Evolutionary conservation across 2,329 filamentous ascomycete genomes (phyloP).

Genomic region (Xylaria sp.): DNA sequence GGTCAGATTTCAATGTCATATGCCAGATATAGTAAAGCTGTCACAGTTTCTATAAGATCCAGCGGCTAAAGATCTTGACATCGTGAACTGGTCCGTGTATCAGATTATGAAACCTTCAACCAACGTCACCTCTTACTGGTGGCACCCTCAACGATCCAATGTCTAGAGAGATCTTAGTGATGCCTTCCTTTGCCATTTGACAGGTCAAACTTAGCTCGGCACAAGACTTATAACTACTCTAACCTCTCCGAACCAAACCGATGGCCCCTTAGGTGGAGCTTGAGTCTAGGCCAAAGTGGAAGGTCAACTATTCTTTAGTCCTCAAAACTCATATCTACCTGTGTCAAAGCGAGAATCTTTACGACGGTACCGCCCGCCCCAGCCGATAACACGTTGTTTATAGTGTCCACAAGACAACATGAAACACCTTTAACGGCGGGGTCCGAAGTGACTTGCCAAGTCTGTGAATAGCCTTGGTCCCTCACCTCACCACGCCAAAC

Average conservation of each 20-base stretch:
- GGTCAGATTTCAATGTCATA: conserved; percentile 18
- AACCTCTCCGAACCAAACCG: conserved; percentile 2
- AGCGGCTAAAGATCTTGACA: not conserved
- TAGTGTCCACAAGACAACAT: conserved; percentile 3
- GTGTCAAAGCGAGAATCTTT: conserved; percentile 11
- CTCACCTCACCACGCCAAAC: conserved; percentile 6
- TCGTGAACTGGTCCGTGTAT: not conserved
- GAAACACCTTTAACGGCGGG: conserved; percentile 18
- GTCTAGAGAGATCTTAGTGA: not conserved
- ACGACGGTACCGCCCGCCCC: conserved; percentile 2
- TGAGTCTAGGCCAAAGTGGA: conserved; percentile 22
- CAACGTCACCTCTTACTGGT: conserved; percentile 2
- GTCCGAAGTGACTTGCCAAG: conserved; percentile 21
- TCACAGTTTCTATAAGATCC: not conserved
- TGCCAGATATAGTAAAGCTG: conserved; percentile 19
- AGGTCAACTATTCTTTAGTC: conserved; percentile 12
- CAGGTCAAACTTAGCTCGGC: not conserved
- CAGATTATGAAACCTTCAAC: not conserved
- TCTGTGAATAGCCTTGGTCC: conserved; percentile 26
- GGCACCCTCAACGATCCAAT: not conserved
- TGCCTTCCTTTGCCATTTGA: not conserved
- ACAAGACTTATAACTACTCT: not conserved
- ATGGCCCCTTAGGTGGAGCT: conserved; percentile 1
- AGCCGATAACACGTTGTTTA: conserved; percentile 16
- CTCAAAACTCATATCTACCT: conserved; percentile 3